Evolutionary conservation across 176 grass and related monocot genomes (phyloP), one percentile per base, ranked within the genome.

Genomic region (Oryza brachyantha): DNA sequence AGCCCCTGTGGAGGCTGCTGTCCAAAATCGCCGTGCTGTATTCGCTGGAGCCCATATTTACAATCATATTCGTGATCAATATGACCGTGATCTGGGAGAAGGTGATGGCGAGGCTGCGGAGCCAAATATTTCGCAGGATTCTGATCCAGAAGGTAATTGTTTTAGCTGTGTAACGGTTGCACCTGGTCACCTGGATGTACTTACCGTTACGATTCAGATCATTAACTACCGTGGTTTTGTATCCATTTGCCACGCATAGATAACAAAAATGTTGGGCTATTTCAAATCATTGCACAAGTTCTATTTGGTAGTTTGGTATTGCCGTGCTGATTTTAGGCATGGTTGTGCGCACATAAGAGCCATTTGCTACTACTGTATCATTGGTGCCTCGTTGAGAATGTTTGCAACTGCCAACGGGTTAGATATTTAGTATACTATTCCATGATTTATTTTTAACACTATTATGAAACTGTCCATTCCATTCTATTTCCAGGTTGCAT

Each of bases 41-140:
- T 74, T 78, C 81, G 8, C 68, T 97, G 60, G 94, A 97, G 79
- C 94, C 94, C 27, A 74, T 97, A 66, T 97, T 94, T 61, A 97
- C 94, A 50, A 84, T 97, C 50, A 50, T 92, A 39, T 97, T 92
- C 35, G 77, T 97, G 22, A 52, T 89, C 68, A 97, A 97, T 73
- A 88, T 97, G 91, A 93, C 91, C 11, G 80, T 92, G 35, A 79
- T 97, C 61, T 97, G 94, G 94, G 94, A 97, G 83, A 84, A 88
- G 74, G 91, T 97, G 34, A 97, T 92, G 94, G 76, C 83, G 19
- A 86, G 87, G 54, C 29, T 97, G 60, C 85, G 94, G 60, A 85
- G 89, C 68, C 94, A 94, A 79, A 94, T 97, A 79, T 97, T 97
- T 88, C 81, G 94, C 39, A 91, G 92, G 81, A 94, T 97, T 83